Evolutionary conservation across 306 rosid genomes (phyloP), one percentile per base, ranked within the genome.

Genomic region (Ochetophila trinervis): DNA sequence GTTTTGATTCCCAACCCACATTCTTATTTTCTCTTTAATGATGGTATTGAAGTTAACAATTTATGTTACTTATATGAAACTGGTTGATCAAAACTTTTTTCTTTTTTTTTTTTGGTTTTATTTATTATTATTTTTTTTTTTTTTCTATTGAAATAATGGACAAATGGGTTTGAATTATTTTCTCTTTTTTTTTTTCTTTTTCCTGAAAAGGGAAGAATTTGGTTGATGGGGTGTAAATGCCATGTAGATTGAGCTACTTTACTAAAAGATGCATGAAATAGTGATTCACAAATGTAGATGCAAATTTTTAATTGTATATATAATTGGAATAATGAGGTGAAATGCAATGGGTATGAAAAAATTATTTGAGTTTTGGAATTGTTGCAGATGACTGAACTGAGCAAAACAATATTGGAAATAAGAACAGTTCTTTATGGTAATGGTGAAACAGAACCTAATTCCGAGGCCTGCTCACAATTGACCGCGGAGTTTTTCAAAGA

Each of bases 401-500:
- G 74, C 23, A 87, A 79, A 68, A 55, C 77, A 11, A 74, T 90
- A 12, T 30, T 65, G 50, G 88, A 83, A 52, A 75, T 85, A 37
- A 83, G 79, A 47, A 75, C 79, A 0, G n/a, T 76, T 67, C 81
- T 90, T 1, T 90, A 75, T 72, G 96, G 96, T 19, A 59, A 67
- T 47, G 86, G 67, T 18, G 89, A 48, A 48, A 64, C 81, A 11
- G 96, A 87, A 69, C 91, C 96, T 22, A 71, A 40, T 62, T 58
- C 70, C 32, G 94, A 85, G 8, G 83, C 87, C 8, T 89, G 94
- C 67, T 69, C 86, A 56, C 91, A 75, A 50, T 48, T 89, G 17
- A 85, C 96, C 1, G 76, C 32, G 22, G 94, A 87, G 67, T 87
- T 87, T 66, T 89, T 87, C 37, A 79, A 11, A 37, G 96, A 77